phyloP scores from a whole-genome alignment of 2,329 filamentous ascomycete genomes.

The Pleurostoma richardsiae region DNA sequence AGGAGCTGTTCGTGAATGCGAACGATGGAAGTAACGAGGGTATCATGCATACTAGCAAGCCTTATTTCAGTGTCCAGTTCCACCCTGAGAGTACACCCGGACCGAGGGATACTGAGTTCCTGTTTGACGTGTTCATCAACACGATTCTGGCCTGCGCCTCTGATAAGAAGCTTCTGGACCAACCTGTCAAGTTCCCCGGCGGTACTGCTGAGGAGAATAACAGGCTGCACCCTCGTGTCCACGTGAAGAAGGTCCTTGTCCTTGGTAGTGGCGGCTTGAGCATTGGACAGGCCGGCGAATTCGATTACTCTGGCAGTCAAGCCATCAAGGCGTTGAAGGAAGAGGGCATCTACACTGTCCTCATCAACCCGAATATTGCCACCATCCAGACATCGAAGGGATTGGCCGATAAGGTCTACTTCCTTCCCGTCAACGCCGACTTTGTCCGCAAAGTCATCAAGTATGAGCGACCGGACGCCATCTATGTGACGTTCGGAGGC shows the following conservation, averaged over 20 bases:
- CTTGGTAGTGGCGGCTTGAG: conserved; percentile 92
- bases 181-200: conserved; percentile 82
- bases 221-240: conserved; percentile 68
- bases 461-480: conserved; percentile 90
- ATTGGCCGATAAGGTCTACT: conserved; percentile 97
- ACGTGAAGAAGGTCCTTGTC: conserved; percentile 90
- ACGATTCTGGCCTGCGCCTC: conserved; percentile 70
- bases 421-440: conserved; percentile 92
- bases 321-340: conserved; percentile 98
- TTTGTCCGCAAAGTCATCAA: conserved; percentile 97
- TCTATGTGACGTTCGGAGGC: conserved; percentile 96
- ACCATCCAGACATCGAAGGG: conserved; percentile 99
- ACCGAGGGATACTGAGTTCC: conserved; percentile 89
- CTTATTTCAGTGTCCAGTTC: conserved; percentile 99
- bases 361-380: conserved; percentile 99
- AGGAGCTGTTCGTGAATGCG: conserved; percentile 94
- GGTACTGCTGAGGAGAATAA: conserved; percentile 76
- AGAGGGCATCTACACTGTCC: conserved; percentile 94
- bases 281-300: conserved; percentile 97
- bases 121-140: conserved; percentile 95
- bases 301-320: conserved; percentile 97
- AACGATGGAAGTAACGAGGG: conserved; percentile 98
- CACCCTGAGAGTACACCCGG: conserved; percentile 96
- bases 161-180: conserved; percentile 60
- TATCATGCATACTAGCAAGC: conserved; percentile 79